phyloP scores from a whole-genome alignment of 768 basidiomycete genomes.

The Tulasnella sp. region DNA sequence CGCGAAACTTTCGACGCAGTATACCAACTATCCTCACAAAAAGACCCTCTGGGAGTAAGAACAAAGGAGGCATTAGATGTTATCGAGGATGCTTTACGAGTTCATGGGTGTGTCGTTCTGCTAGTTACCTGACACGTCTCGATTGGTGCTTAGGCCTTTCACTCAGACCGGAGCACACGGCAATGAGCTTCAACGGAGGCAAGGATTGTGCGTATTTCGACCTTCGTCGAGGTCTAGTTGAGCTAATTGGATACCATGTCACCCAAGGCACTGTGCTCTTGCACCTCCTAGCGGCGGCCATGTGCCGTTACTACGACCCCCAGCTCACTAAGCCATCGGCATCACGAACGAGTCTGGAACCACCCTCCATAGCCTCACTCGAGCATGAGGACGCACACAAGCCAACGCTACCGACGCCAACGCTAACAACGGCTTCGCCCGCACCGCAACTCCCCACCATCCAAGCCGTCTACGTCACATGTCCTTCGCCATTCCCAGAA shows the following conservation, averaged over 20 bases:
- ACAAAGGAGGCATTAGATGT: conserved; percentile 74
- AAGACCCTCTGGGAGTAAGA: background rate
- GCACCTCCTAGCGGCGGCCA: conserved; percentile 68
- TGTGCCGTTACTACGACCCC: conserved; percentile 32
- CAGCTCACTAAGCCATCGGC: background rate
- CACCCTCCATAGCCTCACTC: background rate
- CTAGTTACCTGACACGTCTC: conserved; percentile 10
- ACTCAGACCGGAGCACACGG: conserved; percentile 49
- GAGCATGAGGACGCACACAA: background rate
- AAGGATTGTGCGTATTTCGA: conserved; percentile 65
- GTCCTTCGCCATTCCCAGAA: conserved; percentile 71
- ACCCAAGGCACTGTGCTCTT: conserved; percentile 80
- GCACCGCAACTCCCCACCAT: conserved; percentile 36
- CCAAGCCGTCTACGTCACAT: conserved; percentile 71
- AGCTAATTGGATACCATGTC: background rate
- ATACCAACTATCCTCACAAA: conserved; percentile 5
- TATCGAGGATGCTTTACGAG: conserved; percentile 63
- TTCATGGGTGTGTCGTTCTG: conserved; percentile 57
- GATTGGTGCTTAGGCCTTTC: conserved; percentile 13
- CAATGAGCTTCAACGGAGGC: conserved; percentile 95
- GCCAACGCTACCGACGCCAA: conserved; percentile 20
- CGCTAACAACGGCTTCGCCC: conserved; percentile 27
- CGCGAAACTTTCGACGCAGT: conserved; percentile 9
- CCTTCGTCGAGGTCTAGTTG: background rate
- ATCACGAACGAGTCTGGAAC: background rate